These are phyloP conservation scores for Kuraishia piskuri DNA, from an alignment of 805 yeast genomes.

Conservation along the genomic window DNA sequence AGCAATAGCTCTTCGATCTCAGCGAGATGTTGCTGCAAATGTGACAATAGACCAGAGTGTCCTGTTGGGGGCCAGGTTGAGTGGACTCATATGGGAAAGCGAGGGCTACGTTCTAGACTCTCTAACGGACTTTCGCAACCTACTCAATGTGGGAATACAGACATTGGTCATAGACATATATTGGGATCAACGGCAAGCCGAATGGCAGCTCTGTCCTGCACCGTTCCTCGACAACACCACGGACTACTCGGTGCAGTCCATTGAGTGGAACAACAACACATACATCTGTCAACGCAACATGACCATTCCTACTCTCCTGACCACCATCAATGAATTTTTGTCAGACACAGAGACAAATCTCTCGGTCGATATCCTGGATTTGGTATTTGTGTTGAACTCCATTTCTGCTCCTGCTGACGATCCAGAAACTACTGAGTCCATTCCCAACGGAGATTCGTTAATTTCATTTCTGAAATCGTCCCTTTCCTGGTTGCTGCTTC, in stretches of 20 bases:
- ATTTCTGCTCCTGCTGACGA: neutral
- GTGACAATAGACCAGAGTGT: conserved; percentile 30
- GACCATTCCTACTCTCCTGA: conserved; percentile 16
- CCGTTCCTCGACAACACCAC: conserved; percentile 11
- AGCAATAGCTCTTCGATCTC: conserved; percentile 31
- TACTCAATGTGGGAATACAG: conserved; percentile 37
- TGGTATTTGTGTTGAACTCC: conserved; percentile 29
- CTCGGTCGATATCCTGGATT: conserved; percentile 32
- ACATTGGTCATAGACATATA: conserved; percentile 45
- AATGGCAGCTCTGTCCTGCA: conserved; percentile 54
- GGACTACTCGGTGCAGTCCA: neutral
- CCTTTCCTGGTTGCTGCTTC: neutral
- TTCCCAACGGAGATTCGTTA: neutral
- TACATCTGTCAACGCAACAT: conserved; percentile 17
- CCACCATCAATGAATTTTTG: conserved; percentile 24
- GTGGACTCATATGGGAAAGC: conserved; percentile 20
- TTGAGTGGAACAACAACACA: conserved; percentile 6
- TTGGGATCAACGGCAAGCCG: conserved; percentile 35
- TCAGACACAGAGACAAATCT: conserved; percentile 34
- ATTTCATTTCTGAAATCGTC: neutral
- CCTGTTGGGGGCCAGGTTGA: conserved; percentile 29
- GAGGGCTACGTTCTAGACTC: conserved; percentile 24
- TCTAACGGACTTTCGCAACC: conserved; percentile 14
- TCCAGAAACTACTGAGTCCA: neutral
- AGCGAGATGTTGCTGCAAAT: conserved; percentile 36